Conservation (phyloP, 176 grass and related monocot species). For the Oryza coarctata region DNA sequence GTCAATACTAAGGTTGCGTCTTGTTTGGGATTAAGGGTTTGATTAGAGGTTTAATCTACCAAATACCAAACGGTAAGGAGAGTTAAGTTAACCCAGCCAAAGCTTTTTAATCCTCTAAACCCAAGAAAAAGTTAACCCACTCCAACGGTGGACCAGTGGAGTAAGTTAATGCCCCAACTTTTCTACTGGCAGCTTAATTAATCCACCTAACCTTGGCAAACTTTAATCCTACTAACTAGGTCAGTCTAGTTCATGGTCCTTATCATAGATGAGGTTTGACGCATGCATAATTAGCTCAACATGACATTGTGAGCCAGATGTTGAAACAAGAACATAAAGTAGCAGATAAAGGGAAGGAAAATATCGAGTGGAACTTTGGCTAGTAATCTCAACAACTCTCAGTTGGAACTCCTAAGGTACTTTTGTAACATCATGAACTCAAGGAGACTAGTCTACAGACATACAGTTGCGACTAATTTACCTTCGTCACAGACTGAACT, state of each 20-base stretch:
- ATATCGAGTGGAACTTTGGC: neutral
- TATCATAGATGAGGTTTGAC: neutral
- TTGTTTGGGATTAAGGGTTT: neutral
- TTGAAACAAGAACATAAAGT: neutral
- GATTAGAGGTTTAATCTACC: neutral
- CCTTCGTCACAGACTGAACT: neutral
- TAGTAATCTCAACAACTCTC: neutral
- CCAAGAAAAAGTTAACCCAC: neutral
- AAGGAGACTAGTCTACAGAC: neutral
- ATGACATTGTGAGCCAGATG: neutral
- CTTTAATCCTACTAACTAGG: neutral
- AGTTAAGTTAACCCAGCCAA: neutral
- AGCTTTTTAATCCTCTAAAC: neutral
- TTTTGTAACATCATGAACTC: neutral
- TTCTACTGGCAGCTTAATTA: neutral
- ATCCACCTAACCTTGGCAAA: neutral
- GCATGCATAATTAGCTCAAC: neutral
- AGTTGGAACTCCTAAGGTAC: neutral
- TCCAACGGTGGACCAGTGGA: neutral
- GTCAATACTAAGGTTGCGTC: neutral
- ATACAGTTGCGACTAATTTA: neutral
- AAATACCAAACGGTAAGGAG: neutral
- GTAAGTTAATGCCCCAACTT: neutral
- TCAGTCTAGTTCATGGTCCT: neutral
- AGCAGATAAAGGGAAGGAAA: neutral